Evolutionary conservation across 371 early-diverging fungal species (phyloP).

Genomic region (Thermomucor indicae-seudaticae): DNA sequence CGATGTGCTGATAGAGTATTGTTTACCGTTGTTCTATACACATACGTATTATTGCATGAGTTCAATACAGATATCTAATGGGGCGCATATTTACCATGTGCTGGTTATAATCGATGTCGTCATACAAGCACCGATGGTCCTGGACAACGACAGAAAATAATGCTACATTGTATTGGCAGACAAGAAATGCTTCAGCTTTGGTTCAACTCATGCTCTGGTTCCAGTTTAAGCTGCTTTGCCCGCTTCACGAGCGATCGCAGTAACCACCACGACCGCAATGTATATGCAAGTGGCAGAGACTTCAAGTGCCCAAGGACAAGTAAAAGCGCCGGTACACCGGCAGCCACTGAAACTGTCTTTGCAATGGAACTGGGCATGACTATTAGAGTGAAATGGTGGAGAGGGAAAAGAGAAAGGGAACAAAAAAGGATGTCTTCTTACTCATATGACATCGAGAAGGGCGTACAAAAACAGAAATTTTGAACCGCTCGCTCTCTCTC

Average conservation of each 20-base stretch:
- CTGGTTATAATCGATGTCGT: slow-evolving; percentile 45
- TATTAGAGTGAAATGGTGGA: too few relatives aligned
- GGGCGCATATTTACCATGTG: slow-evolving; percentile 30
- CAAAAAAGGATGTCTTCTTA: too few relatives aligned
- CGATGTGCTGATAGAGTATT: too few relatives aligned
- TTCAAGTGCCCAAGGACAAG: slow-evolving; percentile 23
- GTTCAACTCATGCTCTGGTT: slow-evolving; percentile 24
- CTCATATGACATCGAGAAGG: too few relatives aligned
- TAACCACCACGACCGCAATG: slow-evolving; percentile 33
- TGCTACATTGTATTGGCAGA: slow-evolving; percentile 11
- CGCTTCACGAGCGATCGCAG: slow-evolving; percentile 22
- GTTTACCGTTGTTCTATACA: slow-evolving; percentile 35
- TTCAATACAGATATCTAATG: too few relatives aligned
- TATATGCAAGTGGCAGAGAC: slow-evolving; percentile 34
- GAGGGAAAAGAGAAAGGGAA: too few relatives aligned
- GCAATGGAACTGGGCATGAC: too few relatives aligned
- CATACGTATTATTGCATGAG: neutral
- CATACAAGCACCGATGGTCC: slow-evolving; percentile 31
- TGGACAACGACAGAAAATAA: slow-evolving; percentile 25
- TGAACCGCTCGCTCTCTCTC: too few relatives aligned
- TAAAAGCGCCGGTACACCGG: slow-evolving; percentile 12
- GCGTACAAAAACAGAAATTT: too few relatives aligned
- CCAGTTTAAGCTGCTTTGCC: slow-evolving; percentile 19
- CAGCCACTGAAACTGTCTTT: slow-evolving; percentile 2
- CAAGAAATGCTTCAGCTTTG: neutral